Percentiles rank a stretch among this genome's conserved stretches.
phyloP scores from a whole-genome alignment of 75 land plant species.

The Picea sitchensis region DNA sequence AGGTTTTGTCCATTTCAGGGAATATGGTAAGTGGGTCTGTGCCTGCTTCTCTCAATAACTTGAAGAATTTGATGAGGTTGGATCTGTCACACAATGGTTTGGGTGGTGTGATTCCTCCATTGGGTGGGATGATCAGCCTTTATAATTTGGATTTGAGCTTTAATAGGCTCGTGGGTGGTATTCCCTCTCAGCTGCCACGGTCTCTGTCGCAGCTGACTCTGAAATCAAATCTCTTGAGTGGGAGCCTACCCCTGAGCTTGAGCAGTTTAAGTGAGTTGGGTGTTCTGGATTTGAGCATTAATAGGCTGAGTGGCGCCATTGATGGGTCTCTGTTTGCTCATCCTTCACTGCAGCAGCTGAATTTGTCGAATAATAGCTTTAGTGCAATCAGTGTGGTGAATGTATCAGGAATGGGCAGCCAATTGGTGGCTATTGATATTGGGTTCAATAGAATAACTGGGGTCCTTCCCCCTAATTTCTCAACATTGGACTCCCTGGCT shows the following conservation, averaged over 20 bases:
- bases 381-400: slow-evolving; percentile 24
- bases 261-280: slow-evolving; percentile 7
- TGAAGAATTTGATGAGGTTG: not conserved
- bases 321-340: slow-evolving; percentile 37
- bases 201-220: slow-evolving; percentile 14
- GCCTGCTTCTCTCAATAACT: not conserved
- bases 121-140: not conserved
- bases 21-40: not conserved
- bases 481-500: slow-evolving; percentile 29
- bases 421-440: slow-evolving; percentile 56
- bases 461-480: slow-evolving; percentile 33
- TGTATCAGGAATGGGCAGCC: slow-evolving; percentile 5
- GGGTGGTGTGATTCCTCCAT: not conserved
- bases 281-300: slow-evolving; percentile 22
- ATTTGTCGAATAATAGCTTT: slow-evolving; percentile 54
- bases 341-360: slow-evolving; percentile 54
- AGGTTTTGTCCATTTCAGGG: not conserved
- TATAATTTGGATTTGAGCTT: slow-evolving; percentile 12
- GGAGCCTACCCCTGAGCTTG: slow-evolving; percentile 5
- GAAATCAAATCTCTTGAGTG: slow-evolving; percentile 7
- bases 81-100: not conserved
- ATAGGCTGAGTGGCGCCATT: slow-evolving; percentile 39
- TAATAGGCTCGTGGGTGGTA: slow-evolving; percentile 12
- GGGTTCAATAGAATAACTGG: slow-evolving; percentile 58
- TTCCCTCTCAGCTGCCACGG: slow-evolving; percentile 12